Evolutionary conservation across 2,329 filamentous ascomycete species (phyloP).

Genomic region (Pseudocercospora crystallina): DNA sequence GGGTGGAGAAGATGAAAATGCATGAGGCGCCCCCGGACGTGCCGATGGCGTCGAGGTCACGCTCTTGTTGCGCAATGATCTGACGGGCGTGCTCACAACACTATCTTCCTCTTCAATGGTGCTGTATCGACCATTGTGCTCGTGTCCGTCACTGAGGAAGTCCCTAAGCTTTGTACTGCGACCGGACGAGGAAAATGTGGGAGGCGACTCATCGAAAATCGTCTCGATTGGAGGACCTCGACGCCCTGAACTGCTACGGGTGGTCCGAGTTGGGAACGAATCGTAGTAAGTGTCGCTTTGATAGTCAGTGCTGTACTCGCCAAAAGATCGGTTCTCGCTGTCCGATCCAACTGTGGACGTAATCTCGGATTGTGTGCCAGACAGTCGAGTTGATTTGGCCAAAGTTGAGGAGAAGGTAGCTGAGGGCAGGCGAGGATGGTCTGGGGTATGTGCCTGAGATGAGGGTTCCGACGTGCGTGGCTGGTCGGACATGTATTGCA

Average conservation of each 20-base stretch:
- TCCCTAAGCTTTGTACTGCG: constrained; percentile 46
- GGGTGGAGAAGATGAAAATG: constrained; percentile 48
- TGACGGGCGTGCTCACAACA: constrained; percentile 47
- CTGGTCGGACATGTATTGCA: constrained; percentile 17
- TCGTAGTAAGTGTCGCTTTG: constrained; percentile 77
- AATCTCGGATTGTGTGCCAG: constrained; percentile 58
- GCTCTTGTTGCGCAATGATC: constrained; percentile 40
- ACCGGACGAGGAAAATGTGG: constrained; percentile 31
- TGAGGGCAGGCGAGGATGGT: constrained; percentile 22
- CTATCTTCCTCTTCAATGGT: constrained; percentile 54
- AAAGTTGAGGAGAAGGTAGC: constrained; percentile 13
- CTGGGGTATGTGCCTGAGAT: constrained; percentile 17
- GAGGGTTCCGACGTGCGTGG: constrained; percentile 13
- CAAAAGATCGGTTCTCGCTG: constrained; percentile 65
- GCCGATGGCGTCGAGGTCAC: constrained; percentile 38
- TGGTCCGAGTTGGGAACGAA: constrained; percentile 70
- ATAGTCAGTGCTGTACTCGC: constrained; percentile 76
- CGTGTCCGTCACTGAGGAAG: constrained; percentile 48
- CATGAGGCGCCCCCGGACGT: constrained; percentile 29
- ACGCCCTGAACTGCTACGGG: constrained; percentile 63
- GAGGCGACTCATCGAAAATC: constrained; percentile 75
- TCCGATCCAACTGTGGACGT: constrained; percentile 70
- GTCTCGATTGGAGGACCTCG: constrained; percentile 72
- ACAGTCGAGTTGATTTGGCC: constrained; percentile 45
- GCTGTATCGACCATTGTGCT: constrained; percentile 39